Conservation (phyloP, 441 rosid species). For the Manihot esculenta region DNA sequence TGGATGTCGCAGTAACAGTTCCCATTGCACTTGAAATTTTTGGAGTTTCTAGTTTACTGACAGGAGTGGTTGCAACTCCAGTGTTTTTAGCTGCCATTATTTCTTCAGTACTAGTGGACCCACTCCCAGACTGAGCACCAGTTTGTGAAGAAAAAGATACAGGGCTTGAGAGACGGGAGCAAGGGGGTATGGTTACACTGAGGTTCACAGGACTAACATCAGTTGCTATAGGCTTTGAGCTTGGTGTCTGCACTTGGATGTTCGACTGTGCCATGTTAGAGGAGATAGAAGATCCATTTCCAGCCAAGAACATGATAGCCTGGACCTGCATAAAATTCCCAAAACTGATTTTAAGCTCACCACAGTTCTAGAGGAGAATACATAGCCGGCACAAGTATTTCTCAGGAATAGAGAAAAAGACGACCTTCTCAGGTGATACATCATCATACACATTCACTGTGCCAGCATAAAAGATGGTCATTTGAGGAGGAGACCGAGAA, state of each 20-base stretch:
- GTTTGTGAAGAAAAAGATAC: constrained; percentile 54
- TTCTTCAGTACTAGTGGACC: constrained; percentile 49
- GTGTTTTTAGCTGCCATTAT: constrained; percentile 33
- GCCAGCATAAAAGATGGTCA: constrained; percentile 71
- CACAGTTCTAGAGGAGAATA: neutral
- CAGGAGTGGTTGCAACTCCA: constrained; percentile 39
- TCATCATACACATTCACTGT: constrained; percentile 58
- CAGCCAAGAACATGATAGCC: constrained; percentile 76
- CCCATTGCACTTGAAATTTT: constrained; percentile 29
- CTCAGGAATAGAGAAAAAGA: constrained; percentile 8
- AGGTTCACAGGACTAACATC: constrained; percentile 39
- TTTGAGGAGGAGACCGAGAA: constrained; percentile 41
- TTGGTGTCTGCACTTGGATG: constrained; percentile 34
- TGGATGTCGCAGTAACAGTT: constrained; percentile 33
- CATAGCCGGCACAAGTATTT: neutral
- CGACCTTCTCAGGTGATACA: constrained; percentile 70
- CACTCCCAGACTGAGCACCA: constrained; percentile 44
- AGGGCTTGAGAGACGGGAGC: constrained; percentile 46
- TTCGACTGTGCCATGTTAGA: constrained; percentile 33
- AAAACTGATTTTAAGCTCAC: constrained; percentile 7
- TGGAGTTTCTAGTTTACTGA: constrained; percentile 40
- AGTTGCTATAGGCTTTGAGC: constrained; percentile 29
- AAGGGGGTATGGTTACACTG: constrained; percentile 30
- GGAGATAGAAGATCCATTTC: constrained; percentile 37
- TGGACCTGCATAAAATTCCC: constrained; percentile 52